Evolutionary conservation across 495 filamentous ascomycete species (phyloP), one percentile per base, ranked within the genome.

Genomic region (Tricharina praecox): DNA sequence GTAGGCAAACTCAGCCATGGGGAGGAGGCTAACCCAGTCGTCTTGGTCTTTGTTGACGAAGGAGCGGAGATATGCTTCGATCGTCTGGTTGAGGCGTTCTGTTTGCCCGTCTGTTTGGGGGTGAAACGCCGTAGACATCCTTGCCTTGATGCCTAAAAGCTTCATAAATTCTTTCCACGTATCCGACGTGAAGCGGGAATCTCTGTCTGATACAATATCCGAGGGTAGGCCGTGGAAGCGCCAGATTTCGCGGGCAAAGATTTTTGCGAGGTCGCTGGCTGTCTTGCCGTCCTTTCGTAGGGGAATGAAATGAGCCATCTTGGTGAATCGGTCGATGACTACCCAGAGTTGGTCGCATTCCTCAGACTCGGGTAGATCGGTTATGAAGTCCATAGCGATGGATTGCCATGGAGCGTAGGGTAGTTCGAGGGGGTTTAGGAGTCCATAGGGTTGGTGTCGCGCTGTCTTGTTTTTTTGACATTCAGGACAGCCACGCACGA

Each of bases 301-400:
- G 4, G 11, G 34, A 3, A 2, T 43, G 9, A 56, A 50, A 16
- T 53, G 53, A 0, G 38, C 50, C 51, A 53, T 53, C 16, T 56
- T 56, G 0, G 41, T 50, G 15, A 56, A 53, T 0, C 47, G 3
- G 16, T 53, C 41, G 0, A 53, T 46, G 0, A 53, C 23, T 1
- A 48, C 41, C 25, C 40, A 47, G 15, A 53, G 19, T 1, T 45
- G 40, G 0, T 48, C 42, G 11, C 28, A 2, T 1, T 41, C 50
- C 10, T 32, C 26, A 1, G 30, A 50, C 11, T 38, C 23, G 15
- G 47, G 46, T 1, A 53, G 39, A 4, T 37, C 30, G 1, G 18
- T 24, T 2, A 52, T 49, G 32, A 55, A 55, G 38, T 55, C 53
- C 47, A 56, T 48, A 0, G 50, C 35, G 3, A 53, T 42, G 3